Conservation (phyloP, 2,329 filamentous ascomycete species). For the Harringtonia lauricola region DNA sequence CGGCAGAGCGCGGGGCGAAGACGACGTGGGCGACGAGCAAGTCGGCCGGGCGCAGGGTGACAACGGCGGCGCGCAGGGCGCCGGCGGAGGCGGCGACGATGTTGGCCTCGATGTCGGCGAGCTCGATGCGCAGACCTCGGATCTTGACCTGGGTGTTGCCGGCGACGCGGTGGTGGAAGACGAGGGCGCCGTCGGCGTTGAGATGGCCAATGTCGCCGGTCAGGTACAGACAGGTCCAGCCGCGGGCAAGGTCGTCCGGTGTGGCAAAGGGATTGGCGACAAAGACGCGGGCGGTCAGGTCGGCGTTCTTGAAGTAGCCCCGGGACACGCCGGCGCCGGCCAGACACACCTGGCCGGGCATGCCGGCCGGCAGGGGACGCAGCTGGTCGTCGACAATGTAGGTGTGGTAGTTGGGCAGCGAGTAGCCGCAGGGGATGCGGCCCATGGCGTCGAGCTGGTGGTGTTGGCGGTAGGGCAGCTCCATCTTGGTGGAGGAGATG, state of each 20-base stretch:
- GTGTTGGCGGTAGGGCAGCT: constrained; percentile 9
- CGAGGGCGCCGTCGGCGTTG: constrained; percentile 38
- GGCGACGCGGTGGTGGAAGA: constrained; percentile 35
- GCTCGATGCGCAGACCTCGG: constrained; percentile 50
- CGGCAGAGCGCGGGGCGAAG: too few relatives aligned
- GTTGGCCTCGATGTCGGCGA: constrained; percentile 23
- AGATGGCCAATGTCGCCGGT: constrained; percentile 47
- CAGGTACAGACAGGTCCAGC: constrained; percentile 36
- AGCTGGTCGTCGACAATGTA: constrained; percentile 28
- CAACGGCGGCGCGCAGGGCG: too few relatives aligned
- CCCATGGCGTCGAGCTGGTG: constrained; percentile 26
- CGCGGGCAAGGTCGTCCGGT: constrained; percentile 19
- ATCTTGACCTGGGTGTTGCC: constrained; percentile 52
- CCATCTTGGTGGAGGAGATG: constrained; percentile 2
- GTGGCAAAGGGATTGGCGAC: too few relatives aligned
- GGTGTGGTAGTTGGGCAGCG: constrained; percentile 9
- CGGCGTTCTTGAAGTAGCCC: constrained; percentile 25
- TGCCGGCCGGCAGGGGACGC: constrained; percentile 20
- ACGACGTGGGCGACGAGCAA: too few relatives aligned
- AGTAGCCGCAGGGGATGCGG: not conserved
- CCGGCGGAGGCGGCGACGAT: not conserved
- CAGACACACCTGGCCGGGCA: constrained; percentile 27
- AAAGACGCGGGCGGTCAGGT: constrained; percentile 12
- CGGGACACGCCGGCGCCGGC: constrained; percentile 26
- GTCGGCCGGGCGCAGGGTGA: too few relatives aligned